A percentile compares a stretch with the other conserved stretches of the same genome.
Conservation (phyloP, 2,329 filamentous ascomycete species). For the Hypoxylon sp. region DNA sequence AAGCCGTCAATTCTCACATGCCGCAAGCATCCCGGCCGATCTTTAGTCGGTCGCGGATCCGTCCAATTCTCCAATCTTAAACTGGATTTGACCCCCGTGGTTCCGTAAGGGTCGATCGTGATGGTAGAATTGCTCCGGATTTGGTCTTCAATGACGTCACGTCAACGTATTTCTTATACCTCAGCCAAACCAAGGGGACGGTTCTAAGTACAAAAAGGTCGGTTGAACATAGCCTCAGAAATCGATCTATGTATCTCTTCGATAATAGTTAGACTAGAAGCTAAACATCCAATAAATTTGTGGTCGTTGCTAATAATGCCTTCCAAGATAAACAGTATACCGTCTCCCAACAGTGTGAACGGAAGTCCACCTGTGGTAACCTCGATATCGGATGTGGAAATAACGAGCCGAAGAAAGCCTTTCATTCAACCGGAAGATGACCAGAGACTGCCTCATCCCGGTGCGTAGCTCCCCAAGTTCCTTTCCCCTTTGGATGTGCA, state of each 20-base stretch:
- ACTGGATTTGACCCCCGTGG: not conserved
- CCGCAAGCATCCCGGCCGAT: not conserved
- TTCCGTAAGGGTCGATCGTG: conserved; percentile 1
- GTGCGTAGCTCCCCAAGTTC: conserved; percentile 32
- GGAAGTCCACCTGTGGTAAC: conserved; percentile 33
- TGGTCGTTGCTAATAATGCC: conserved; percentile 20
- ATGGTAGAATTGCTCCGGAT: conserved; percentile 20
- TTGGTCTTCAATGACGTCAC: conserved; percentile 29
- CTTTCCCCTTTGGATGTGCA: not conserved
- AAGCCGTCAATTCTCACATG: conserved; percentile 18
- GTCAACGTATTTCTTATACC: conserved; percentile 5
- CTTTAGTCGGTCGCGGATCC: not conserved
- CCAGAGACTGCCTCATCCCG: conserved; percentile 49
- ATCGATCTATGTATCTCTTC: not conserved
- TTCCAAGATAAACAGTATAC: conserved; percentile 23
- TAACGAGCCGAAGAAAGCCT: conserved; percentile 51
- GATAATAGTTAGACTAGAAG: not conserved
- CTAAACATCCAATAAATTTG: conserved; percentile 6
- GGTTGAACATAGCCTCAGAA: conserved; percentile 3
- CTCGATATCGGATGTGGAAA: conserved; percentile 44
- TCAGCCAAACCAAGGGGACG: not conserved
- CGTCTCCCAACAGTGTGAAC: conserved; percentile 14
- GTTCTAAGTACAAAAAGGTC: conserved; percentile 27
- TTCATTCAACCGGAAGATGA: conserved; percentile 52
- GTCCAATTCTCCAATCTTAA: conserved; percentile 14